Evolutionary conservation across 2,329 filamentous ascomycete genomes (phyloP).

Genomic region (Orbilia ellipsospora): DNA sequence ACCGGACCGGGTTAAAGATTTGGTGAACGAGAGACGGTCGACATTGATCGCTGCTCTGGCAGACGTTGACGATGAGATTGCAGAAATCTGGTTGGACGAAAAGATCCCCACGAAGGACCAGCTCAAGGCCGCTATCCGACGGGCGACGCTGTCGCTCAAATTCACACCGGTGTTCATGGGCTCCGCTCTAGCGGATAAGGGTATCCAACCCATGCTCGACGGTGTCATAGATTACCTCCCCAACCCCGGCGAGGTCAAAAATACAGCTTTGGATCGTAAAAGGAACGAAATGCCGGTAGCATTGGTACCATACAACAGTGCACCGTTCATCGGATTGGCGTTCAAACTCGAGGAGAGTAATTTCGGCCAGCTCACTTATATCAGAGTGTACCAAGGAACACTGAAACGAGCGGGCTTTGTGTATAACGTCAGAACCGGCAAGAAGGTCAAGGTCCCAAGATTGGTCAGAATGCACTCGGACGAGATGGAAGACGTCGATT

Average conservation of each 20-base stretch:
- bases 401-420: slow-evolving; percentile 89
- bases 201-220: slow-evolving; percentile 94
- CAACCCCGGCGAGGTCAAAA: slow-evolving; percentile 88
- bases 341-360: slow-evolving; percentile 99
- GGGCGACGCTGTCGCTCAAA: slow-evolving; percentile 86
- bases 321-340: slow-evolving; percentile 93
- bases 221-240: slow-evolving; percentile 96
- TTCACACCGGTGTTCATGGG: slow-evolving; percentile 98
- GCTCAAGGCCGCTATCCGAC: slow-evolving; percentile 90
- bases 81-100: slow-evolving; percentile 93
- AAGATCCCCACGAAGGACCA: slow-evolving; percentile 79
- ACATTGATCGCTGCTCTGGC: slow-evolving; percentile 93
- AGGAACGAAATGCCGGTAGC: slow-evolving; percentile 82
- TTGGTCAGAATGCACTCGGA: slow-evolving; percentile 99
- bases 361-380: slow-evolving; percentile 97
- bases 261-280: slow-evolving; percentile 85
- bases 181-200: slow-evolving; percentile 92
- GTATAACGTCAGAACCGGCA: slow-evolving; percentile 91
- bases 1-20: slow-evolving; percentile 78
- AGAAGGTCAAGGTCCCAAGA: slow-evolving; percentile 95
- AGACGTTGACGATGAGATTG: slow-evolving; percentile 97
- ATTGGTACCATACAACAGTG: slow-evolving; percentile 89
- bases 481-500: slow-evolving; percentile 95
- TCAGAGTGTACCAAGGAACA: slow-evolving; percentile 95
- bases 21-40: slow-evolving; percentile 83